phyloP scores from a whole-genome alignment of 345 rosid genomes.

The Ceriops tagal region DNA sequence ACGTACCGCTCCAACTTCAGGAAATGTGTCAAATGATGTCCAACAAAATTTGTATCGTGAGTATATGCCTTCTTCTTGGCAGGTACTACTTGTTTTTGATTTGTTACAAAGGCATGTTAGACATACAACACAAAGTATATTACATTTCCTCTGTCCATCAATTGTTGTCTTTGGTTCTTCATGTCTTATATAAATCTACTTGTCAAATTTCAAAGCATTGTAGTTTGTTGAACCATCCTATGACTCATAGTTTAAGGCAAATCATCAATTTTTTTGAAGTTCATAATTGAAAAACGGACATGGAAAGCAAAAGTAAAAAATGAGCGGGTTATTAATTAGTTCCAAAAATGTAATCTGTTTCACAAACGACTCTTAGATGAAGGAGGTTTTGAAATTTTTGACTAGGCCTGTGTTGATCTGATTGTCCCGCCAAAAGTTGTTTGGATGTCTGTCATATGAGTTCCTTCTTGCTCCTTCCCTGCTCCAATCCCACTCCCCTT shows the following conservation, averaged over 20 bases:
- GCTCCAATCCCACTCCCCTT: too few relatives aligned
- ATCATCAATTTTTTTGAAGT: not conserved
- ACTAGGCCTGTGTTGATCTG: too few relatives aligned
- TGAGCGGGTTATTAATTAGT: too few relatives aligned
- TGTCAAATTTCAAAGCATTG: not conserved
- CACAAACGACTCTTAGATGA: not conserved
- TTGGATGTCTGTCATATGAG: not conserved
- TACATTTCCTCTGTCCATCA: not conserved
- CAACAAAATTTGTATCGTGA: conserved; percentile 49
- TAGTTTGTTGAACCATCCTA: too few relatives aligned
- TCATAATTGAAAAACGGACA: not conserved
- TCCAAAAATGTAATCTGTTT: not conserved
- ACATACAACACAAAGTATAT: not conserved
- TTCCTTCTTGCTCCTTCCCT: not conserved
- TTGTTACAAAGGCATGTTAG: not conserved
- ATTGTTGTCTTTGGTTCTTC: not conserved
- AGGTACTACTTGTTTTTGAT: conserved; percentile 33
- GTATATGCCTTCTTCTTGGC: conserved; percentile 88
- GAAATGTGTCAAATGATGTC: conserved; percentile 25
- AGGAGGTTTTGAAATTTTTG: not conserved
- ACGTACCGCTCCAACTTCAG: conserved; percentile 17
- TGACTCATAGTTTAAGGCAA: too few relatives aligned
- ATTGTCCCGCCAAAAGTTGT: not conserved
- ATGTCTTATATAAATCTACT: not conserved
- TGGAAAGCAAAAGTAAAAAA: not conserved